A percentile compares a stretch with the other conserved stretches of the same genome.
phyloP scores from a whole-genome alignment of 768 basidiomycete genomes.

The Dendrothele bispora region DNA sequence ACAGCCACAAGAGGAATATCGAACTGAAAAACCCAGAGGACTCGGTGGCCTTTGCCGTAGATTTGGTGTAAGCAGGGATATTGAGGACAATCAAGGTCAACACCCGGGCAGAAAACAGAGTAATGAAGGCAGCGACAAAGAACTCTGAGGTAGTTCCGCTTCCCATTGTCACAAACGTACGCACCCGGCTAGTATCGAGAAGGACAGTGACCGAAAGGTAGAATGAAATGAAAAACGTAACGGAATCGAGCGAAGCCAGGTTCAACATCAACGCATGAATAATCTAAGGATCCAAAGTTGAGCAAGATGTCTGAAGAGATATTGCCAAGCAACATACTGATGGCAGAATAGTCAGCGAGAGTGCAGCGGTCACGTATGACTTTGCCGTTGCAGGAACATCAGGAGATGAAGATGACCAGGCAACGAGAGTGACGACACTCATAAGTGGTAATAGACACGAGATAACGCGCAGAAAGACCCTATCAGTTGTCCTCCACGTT shows the following conservation, averaged over 20 bases:
- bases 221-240: constrained; percentile 9
- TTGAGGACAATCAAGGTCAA: constrained; percentile 9
- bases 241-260: too few species aligned
- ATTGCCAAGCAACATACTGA: too few species aligned
- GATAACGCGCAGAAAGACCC: constrained; percentile 1
- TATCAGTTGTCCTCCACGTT: too few species aligned
- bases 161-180: constrained; percentile 7
- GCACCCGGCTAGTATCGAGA: constrained; percentile 10
- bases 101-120: constrained; percentile 1
- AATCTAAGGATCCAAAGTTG: too few species aligned
- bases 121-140: constrained; percentile 7
- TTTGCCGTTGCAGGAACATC: constrained; percentile 4
- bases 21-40: constrained; percentile 10
- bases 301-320: too few species aligned
- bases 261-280: too few species aligned
- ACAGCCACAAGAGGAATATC: constrained; percentile 13
- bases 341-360: constrained; percentile 2
- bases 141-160: constrained; percentile 5
- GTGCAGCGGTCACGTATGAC: constrained; percentile 5
- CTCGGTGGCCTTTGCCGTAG: not conserved
- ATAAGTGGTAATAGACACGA: not conserved
- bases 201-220: constrained; percentile 10
- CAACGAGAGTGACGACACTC: constrained; percentile 4
- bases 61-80: not conserved
- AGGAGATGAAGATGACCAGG: constrained; percentile 8